Evolutionary conservation across 75 land plant genomes (phyloP), one percentile per base, ranked within the genome.

Genomic region (Isoetes taiwanensis): DNA sequence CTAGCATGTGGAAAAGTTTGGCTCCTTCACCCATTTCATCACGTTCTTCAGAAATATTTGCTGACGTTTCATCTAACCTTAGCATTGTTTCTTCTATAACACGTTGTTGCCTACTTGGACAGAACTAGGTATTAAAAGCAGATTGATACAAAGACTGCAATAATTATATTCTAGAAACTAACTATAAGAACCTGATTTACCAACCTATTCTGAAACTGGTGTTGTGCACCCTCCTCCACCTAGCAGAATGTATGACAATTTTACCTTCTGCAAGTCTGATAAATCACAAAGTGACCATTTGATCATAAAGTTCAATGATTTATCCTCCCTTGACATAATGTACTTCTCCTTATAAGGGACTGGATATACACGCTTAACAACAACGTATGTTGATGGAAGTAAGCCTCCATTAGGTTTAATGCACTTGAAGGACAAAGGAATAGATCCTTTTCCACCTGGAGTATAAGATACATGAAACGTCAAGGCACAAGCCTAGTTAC

Each of bases 1-100:
- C 86, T 31, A 86, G 85, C 11, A 77, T 54, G 33, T 71, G 69
- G 11, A 66, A 76, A 2, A 82, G 50, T 57, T 72, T 74, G 37
- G 93, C 83, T 20, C 83, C 83, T 65, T 85, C 90, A 41, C 73
- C 80, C 68, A 58, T 61, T 33, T 77, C 78, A 61, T 70, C 65
- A 43, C 68, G 30, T 39, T 1, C 8, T 2, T 28, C 41, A 12
- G 30, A 12, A 24, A 37, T 23, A 35, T 11, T 4, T 34, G 10
- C 11, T 10, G 37, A 19, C 33, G 5, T 33, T 14, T 31, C 9
- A 25, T n/a, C n/a, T n/a, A n/a, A n/a, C n/a, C n/a, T n/a, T n/a
- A n/a, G n/a, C n/a, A n/a, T n/a, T n/a, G n/a, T n/a, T n/a, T n/a
- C n/a, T n/a, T n/a, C n/a, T n/a, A n/a, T n/a, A n/a, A n/a, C 41